These are phyloP conservation scores for Furcasterigmium furcatum DNA, from an alignment of 2,329 filamentous ascomycete species.

Conservation along the genomic window DNA sequence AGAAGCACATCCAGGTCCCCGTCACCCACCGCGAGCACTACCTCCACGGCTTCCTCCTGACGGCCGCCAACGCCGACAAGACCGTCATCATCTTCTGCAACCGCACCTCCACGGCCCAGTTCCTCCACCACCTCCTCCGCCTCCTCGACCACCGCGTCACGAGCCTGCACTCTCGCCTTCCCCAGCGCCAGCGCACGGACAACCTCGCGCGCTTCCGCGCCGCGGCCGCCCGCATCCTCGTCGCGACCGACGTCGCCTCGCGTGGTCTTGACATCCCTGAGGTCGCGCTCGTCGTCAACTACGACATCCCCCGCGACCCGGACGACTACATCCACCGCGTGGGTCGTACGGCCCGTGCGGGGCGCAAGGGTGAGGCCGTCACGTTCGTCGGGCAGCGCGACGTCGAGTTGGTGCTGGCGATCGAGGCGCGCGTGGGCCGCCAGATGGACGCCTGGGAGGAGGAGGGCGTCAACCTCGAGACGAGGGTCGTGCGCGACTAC, in stretches of 20 bases:
- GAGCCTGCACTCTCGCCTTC: constrained; percentile 81
- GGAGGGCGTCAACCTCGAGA: constrained; percentile 92
- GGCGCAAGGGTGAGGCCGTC: constrained; percentile 75
- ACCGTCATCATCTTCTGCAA: constrained; percentile 94
- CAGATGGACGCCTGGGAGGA: constrained; percentile 83
- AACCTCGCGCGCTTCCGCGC: constrained; percentile 93
- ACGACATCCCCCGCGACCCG: constrained; percentile 91
- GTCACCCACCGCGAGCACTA: constrained; percentile 95
- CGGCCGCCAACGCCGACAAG: constrained; percentile 70
- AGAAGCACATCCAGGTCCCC: constrained; percentile 84
- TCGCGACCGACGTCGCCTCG: constrained; percentile 93
- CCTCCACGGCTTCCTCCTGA: constrained; percentile 83
- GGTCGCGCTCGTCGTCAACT: constrained; percentile 88
- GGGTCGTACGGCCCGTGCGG: constrained; percentile 90
- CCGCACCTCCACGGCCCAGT: constrained; percentile 80
- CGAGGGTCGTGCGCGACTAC: constrained; percentile 77
- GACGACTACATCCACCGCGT: constrained; percentile 98
- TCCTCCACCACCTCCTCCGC: constrained; percentile 83
- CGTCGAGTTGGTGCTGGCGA: constrained; percentile 84
- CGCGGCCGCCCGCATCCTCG: constrained; percentile 80
- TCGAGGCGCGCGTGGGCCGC: constrained; percentile 77
- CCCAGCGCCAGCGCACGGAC: constrained; percentile 78
- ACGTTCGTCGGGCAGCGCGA: constrained; percentile 92
- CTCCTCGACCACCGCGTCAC: constrained; percentile 87
- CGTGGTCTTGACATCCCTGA: constrained; percentile 94